Evolutionary conservation across 139 green algal species (phyloP).

Genomic region (Diplosphaera chodatii): DNA sequence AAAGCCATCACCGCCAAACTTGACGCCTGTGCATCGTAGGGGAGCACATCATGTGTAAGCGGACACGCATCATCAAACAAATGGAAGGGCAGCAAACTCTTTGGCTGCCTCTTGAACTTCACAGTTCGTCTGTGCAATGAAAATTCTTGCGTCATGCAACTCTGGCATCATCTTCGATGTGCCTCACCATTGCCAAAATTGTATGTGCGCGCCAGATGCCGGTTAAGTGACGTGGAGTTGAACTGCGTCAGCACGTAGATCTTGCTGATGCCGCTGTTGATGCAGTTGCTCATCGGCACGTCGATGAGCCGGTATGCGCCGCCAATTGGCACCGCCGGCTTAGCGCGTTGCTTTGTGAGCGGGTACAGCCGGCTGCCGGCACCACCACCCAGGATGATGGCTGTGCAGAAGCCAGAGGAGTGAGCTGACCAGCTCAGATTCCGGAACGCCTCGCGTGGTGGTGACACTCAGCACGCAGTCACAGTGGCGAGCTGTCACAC

Average conservation of each 20-base stretch:
- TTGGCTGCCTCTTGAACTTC: too few relatives aligned
- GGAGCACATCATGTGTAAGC: too few relatives aligned
- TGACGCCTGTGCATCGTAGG: constrained; percentile 28
- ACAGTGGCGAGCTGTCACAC: too few relatives aligned
- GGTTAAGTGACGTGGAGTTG: constrained; percentile 98
- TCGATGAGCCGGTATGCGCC: constrained; percentile 98
- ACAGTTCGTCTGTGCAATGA: too few relatives aligned
- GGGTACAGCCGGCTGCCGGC: constrained; percentile 88
- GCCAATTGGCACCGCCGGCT: constrained; percentile 96
- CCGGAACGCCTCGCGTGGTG: too few relatives aligned
- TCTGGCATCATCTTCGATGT: too few relatives aligned
- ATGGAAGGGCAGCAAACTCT: too few relatives aligned
- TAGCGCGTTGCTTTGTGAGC: constrained; percentile 86
- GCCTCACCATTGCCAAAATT: constrained; percentile 79
- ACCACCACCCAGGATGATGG: constrained; percentile 89
- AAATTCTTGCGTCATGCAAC: too few relatives aligned
- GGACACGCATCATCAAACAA: too few relatives aligned
- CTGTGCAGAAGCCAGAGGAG: constrained; percentile 34
- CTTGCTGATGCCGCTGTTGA: constrained; percentile 97
- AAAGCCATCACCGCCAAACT: constrained; percentile 84
- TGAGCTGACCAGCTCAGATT: too few relatives aligned
- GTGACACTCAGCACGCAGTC: too few relatives aligned
- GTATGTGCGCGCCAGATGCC: constrained; percentile 93
- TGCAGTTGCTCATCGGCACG: constrained; percentile 99
- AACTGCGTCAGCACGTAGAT: constrained; percentile 98